phyloP scores from a whole-genome alignment of 2,329 filamentous ascomycete genomes.

The Fusarium sp. region DNA sequence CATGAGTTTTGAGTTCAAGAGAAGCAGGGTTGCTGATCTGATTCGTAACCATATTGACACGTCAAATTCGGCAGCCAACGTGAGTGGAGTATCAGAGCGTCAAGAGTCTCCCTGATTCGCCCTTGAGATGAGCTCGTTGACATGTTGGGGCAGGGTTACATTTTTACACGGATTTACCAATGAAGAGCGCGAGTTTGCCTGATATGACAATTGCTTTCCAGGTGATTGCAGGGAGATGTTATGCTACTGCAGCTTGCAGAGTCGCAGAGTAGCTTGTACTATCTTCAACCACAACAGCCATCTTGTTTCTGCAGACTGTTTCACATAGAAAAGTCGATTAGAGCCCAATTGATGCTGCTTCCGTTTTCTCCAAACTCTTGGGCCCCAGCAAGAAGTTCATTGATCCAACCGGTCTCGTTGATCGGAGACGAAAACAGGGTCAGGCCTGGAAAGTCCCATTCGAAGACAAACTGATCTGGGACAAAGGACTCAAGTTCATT shows the following conservation, averaged over 20 bases:
- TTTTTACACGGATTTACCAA: background rate
- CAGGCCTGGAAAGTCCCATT: conserved; percentile 15
- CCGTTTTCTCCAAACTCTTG: conserved; percentile 14
- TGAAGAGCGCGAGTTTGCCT: background rate
- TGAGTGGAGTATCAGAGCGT: background rate
- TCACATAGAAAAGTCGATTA: conserved; percentile 11
- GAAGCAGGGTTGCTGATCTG: background rate
- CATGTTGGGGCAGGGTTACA: background rate
- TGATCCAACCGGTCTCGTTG: conserved; percentile 1
- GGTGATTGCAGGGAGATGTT: no score
- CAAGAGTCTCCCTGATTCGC: background rate
- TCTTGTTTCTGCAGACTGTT: fast-evolving
- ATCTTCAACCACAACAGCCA: no score
- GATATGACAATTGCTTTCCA: background rate
- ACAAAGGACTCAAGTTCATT: conserved; percentile 8
- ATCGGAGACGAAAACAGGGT: conserved; percentile 6
- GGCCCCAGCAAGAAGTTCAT: background rate
- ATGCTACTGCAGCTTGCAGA: background rate
- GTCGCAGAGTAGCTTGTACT: background rate
- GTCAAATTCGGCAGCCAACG: background rate
- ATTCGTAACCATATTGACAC: background rate
- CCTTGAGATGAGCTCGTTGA: fast-evolving
- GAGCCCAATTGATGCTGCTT: conserved; percentile 11
- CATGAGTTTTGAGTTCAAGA: background rate
- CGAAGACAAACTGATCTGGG: conserved; percentile 15